Evolutionary conservation across 2,329 filamentous ascomycete genomes (phyloP).

Genomic region (Scedosporium boydii): DNA sequence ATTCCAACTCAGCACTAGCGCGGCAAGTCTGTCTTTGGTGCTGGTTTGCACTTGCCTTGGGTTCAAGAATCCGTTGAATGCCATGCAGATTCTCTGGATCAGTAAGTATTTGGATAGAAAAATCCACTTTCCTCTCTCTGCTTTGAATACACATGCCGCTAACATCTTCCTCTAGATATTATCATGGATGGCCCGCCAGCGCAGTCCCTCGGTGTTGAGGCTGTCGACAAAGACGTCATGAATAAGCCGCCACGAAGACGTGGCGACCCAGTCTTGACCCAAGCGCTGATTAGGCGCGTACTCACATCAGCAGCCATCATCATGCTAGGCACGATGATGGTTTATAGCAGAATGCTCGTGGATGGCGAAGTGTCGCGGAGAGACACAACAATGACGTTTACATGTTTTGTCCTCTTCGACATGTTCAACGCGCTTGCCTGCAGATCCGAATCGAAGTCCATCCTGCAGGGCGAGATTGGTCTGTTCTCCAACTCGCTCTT

Average conservation of each 20-base stretch:
- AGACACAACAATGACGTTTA: constrained; percentile 99
- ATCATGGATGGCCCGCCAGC: constrained; percentile 98
- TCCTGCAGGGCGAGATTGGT: constrained; percentile 76
- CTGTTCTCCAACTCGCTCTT: constrained; percentile 86
- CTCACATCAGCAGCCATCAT: constrained; percentile 81
- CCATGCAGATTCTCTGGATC: constrained; percentile 99
- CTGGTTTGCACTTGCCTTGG: constrained; percentile 87
- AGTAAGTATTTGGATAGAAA: constrained; percentile 50
- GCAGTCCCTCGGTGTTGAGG: constrained; percentile 92
- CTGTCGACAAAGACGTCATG: constrained; percentile 92
- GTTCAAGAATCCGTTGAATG: constrained; percentile 91
- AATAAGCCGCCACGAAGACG: constrained; percentile 74
- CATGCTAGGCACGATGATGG: constrained; percentile 81
- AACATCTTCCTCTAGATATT: constrained; percentile 56
- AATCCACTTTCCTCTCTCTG: too few relatives aligned
- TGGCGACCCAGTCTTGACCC: constrained; percentile 84
- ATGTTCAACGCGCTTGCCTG: constrained; percentile 98
- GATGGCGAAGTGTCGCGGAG: constrained; percentile 79
- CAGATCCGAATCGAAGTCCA: constrained; percentile 80
- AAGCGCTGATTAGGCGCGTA: constrained; percentile 70
- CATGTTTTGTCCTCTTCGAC: constrained; percentile 96
- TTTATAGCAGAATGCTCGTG: constrained; percentile 80
- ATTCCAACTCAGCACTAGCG: constrained; percentile 95
- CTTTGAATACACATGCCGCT: neutral
- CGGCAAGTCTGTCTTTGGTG: constrained; percentile 83